Base-by-base conservation (phyloP, 352 stramenopile species). In the Globisporangium splendens region DNA sequence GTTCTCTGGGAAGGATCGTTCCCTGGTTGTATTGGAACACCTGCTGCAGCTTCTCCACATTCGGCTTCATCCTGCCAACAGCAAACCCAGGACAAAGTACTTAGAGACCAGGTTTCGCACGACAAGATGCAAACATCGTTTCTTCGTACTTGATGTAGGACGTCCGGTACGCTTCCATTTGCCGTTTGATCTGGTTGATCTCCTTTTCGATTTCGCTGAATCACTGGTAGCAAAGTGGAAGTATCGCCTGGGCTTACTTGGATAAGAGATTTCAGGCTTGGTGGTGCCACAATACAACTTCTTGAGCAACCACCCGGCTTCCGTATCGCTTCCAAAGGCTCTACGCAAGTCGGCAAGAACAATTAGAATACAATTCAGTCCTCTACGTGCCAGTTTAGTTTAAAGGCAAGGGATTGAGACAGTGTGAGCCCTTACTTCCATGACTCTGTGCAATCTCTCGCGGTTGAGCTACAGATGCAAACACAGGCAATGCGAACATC, bases 1-100 rank as follows among this genome's bases (percentile, higher is more conserved):
- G 62, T 33, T 91, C 75, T 0, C 69, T 65, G 6, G 83, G 83
- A n/a, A 93, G 61, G 56, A 93, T 93, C 0, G 57, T 80, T 6
- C 83, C 83, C 3, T 64, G 66, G 1, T 75, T 75, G 65, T 87
- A 93, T 21, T 81, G 83, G 43, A 93, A 91, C 7, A 78, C 58
- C 47, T 93, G 81, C 57, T 93, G 83, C 13, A 93, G 71, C 57
- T 90, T 93, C 46, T 93, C 81, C 35, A 88, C 73, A 31, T 89
- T 89, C 1, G 79, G 79, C 51, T 65, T 73, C 50, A 62, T 65
- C 22, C 66, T 80, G 47, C n/a, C 13, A 44, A 44, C 12, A 2
- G 3, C 39, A 44, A 44, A 15, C 12, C 12, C 20, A 66, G 46
- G 24, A 48, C n/a, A 52, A 24, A 17, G 17, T 46, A 38, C 49